Evolutionary conservation across 306 rosid genomes (phyloP).

Genomic region (Alnus rubra): DNA sequence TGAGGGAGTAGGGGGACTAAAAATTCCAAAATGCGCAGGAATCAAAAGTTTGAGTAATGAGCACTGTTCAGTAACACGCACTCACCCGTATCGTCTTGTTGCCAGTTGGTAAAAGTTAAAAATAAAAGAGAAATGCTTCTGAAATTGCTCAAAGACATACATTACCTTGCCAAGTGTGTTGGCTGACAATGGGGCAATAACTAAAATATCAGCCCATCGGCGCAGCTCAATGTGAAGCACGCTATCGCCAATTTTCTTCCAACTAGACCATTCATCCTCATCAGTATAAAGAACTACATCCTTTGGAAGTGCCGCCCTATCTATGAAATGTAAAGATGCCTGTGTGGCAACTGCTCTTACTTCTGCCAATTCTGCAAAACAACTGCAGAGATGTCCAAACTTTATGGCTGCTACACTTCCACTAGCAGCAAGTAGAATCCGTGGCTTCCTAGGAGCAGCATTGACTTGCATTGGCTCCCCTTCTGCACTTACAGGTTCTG

Average conservation of each 20-base stretch:
- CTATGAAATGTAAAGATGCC: conserved; percentile 62
- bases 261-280: conserved; percentile 60
- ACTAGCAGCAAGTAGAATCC: conserved; percentile 77
- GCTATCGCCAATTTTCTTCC: conserved; percentile 67
- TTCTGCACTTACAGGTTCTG: conserved; percentile 42
- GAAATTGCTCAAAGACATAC: conserved; percentile 10
- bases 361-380: conserved; percentile 77
- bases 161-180: conserved; percentile 89
- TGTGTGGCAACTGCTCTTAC: conserved; percentile 63
- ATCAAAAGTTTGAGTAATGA: background rate
- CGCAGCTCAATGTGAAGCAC: conserved; percentile 79
- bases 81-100: background rate
- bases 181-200: conserved; percentile 88
- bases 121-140: conserved; percentile 5
- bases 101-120: background rate
- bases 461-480: conserved; percentile 34
- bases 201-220: conserved; percentile 86
- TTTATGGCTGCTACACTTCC: conserved; percentile 74
- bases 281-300: conserved; percentile 45
- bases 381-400: conserved; percentile 55
- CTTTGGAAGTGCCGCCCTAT: conserved; percentile 45
- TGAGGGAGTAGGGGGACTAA: background rate
- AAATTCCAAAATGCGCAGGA: background rate
- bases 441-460: conserved; percentile 58
- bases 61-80: background rate